These are phyloP conservation scores for Seiridium cupressi DNA, from an alignment of 2,329 filamentous ascomycete species.

Conservation along the genomic window DNA sequence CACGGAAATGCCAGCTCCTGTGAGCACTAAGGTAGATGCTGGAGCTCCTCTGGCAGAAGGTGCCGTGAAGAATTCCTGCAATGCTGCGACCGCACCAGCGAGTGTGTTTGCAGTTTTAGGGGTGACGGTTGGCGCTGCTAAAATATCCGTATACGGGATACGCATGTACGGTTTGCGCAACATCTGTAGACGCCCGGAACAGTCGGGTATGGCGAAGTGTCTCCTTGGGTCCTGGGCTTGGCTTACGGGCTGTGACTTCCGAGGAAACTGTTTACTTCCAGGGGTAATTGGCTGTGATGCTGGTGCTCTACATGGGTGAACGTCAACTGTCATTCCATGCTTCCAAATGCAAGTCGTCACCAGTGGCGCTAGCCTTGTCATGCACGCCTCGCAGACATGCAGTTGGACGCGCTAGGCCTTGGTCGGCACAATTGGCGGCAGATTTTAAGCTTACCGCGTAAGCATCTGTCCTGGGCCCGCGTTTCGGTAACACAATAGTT, in stretches of 20 bases:
- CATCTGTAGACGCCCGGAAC: conserved; percentile 7
- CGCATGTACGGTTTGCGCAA: conserved; percentile 74
- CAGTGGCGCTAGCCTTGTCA: conserved; percentile 3
- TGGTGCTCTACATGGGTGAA: neutral
- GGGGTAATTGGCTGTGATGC: neutral
- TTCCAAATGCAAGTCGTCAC: conserved; percentile 6
- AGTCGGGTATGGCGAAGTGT: neutral
- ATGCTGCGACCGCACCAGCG: conserved; percentile 71
- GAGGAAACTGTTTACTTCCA: neutral
- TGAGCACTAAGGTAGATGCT: conserved; percentile 50
- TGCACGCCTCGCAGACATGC: neutral
- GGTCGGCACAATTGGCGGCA: neutral
- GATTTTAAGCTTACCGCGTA: neutral
- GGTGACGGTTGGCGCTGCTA: conserved; percentile 72
- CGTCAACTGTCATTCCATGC: neutral
- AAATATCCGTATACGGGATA: conserved; percentile 85
- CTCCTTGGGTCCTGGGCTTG: neutral
- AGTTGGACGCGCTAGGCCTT: neutral
- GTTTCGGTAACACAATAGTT: neutral
- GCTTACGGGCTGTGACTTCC: neutral
- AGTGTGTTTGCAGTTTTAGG: conserved; percentile 70
- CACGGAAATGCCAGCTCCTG: conserved; percentile 90
- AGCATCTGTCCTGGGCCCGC: neutral
- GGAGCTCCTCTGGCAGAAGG: conserved; percentile 49
- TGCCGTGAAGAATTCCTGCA: conserved; percentile 72